phyloP scores from a whole-genome alignment of 2,329 filamentous ascomycete genomes.

The Leptographium lundbergii region DNA sequence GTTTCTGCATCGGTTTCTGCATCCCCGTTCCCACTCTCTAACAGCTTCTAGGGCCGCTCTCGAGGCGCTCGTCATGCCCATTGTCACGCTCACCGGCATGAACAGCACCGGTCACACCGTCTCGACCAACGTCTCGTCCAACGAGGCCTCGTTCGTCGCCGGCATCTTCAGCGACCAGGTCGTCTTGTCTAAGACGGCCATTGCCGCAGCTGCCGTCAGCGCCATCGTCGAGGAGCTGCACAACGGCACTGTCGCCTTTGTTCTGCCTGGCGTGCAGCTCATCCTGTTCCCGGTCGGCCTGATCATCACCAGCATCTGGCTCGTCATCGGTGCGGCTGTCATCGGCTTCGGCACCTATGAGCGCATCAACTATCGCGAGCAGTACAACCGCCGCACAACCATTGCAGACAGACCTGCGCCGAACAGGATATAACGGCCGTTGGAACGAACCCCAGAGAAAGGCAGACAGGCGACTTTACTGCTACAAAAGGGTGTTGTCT shows the following conservation, averaged over 20 bases:
- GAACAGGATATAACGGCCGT: conserved; percentile 17
- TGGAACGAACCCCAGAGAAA: not conserved
- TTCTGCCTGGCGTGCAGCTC: conserved; percentile 55
- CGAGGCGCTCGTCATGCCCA: conserved; percentile 53
- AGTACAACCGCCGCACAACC: conserved; percentile 41
- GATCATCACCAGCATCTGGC: conserved; percentile 53
- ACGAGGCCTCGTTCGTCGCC: conserved; percentile 58
- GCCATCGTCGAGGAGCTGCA: conserved; percentile 29
- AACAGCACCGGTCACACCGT: conserved; percentile 38
- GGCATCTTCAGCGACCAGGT: conserved; percentile 54
- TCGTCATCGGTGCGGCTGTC: conserved; percentile 39
- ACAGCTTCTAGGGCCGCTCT: conserved; percentile 34
- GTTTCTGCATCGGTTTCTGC: no score
- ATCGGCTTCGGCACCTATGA: conserved; percentile 55
- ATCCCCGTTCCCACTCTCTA: not conserved
- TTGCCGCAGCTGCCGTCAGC: conserved; percentile 37
- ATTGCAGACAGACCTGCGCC: conserved; percentile 23
- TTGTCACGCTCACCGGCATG: conserved; percentile 51
- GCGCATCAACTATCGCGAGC: conserved; percentile 52
- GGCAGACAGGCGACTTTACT: not conserved
- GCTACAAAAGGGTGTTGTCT: not conserved
- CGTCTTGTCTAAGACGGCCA: conserved; percentile 35
- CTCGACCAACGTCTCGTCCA: conserved; percentile 52
- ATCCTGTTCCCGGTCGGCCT: conserved; percentile 59
- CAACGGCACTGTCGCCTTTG: conserved; percentile 48